Evolutionary conservation across 2,329 filamentous ascomycete species (phyloP), one percentile per base, ranked within the genome.

Genomic region (Sporothrix pallida): DNA sequence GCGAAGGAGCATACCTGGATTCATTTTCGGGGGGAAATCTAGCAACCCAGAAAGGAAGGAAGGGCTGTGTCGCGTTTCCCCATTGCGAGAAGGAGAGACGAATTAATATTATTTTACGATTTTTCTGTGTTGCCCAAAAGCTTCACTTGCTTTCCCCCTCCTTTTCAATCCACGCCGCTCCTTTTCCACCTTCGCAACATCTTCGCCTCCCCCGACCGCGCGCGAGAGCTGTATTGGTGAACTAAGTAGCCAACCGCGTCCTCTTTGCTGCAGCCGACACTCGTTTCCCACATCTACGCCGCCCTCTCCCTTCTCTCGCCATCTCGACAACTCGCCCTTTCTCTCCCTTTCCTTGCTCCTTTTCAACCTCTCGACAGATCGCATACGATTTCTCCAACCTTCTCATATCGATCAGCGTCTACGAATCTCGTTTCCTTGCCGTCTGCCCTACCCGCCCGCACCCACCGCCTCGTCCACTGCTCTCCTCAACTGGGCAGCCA

Each of bases 21-120:
- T 48, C 15, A 26, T 50, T 44, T 50, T 62, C 44, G 56, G 37
- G 37, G 52, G 17, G 20, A 13, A 20, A 6, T 48, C 26, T n/a
- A 71, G 20, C 56, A 37, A 48, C 7, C 70, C 20, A 71, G 70
- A 71, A 52, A 50, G 56, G 70, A 52, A 72, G 58, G 60, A 74
- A 65, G 42, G 72, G 31, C 72, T 71, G 58, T 70, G 63, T 74
- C 73, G 73, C 73, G 70, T 70, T 72, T 54, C 48, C 73, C 26
- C 44, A 48, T 70, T 58, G 8, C 12, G 54, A 48, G 46, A 60
- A 56, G 58, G 17, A 56, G 68, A 42, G 26, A 46, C 50, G 15
- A 17, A 31, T 7, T 17, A 46, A 5, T 70, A 48, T 70, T 70
- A 48, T 70, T 65, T 70, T 70, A 31, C 31, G 2, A 23, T 62